These are phyloP conservation scores for Gloeopeniophorella convolvens DNA, from an alignment of 768 basidiomycete genomes.

Conservation along the genomic window DNA sequence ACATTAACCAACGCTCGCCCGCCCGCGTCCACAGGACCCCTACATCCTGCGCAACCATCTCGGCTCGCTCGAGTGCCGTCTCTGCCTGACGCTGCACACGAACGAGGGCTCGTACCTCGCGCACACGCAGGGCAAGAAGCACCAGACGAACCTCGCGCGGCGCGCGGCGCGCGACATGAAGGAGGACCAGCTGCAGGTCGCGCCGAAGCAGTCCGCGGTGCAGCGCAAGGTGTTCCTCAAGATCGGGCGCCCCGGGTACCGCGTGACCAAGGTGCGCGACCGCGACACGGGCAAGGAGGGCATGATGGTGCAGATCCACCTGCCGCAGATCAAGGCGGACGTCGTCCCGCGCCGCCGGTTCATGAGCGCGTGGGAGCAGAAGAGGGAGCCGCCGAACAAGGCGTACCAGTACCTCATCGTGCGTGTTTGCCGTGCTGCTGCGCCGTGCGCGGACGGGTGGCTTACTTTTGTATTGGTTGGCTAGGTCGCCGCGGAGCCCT, in stretches of 20 bases:
- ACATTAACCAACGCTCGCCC: neutral
- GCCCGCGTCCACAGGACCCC: slow-evolving; percentile 63
- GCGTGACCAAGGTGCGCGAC: slow-evolving; percentile 96
- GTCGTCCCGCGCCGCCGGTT: slow-evolving; percentile 83
- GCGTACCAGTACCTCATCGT: slow-evolving; percentile 97
- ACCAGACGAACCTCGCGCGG: slow-evolving; percentile 96
- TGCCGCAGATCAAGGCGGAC: slow-evolving; percentile 87
- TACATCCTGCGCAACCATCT: slow-evolving; percentile 99
- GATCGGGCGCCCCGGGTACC: slow-evolving; percentile 92
- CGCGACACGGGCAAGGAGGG: slow-evolving; percentile 88
- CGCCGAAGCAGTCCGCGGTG: slow-evolving; percentile 69
- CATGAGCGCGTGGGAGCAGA: slow-evolving; percentile 98
- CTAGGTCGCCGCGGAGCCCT: slow-evolving; percentile 98
- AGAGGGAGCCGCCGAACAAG: slow-evolving; percentile 89
- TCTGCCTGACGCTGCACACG: slow-evolving; percentile 97
- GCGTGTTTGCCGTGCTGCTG: slow-evolving; percentile 30
- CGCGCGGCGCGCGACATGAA: slow-evolving; percentile 97
- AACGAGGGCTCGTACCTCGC: slow-evolving; percentile 99
- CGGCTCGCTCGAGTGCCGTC: slow-evolving; percentile 95
- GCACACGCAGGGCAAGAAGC: slow-evolving; percentile 99
- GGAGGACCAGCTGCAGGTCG: slow-evolving; percentile 85
- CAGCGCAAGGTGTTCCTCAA: slow-evolving; percentile 95
- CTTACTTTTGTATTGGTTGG: neutral
- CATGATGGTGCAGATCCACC: slow-evolving; percentile 94
- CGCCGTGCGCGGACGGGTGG: slow-evolving; percentile 25